A percentile compares a stretch with the other conserved stretches of the same genome.
Evolutionary conservation across 495 filamentous ascomycete species (phyloP).

Genomic region (Umbilicaria muhlenbergii): DNA sequence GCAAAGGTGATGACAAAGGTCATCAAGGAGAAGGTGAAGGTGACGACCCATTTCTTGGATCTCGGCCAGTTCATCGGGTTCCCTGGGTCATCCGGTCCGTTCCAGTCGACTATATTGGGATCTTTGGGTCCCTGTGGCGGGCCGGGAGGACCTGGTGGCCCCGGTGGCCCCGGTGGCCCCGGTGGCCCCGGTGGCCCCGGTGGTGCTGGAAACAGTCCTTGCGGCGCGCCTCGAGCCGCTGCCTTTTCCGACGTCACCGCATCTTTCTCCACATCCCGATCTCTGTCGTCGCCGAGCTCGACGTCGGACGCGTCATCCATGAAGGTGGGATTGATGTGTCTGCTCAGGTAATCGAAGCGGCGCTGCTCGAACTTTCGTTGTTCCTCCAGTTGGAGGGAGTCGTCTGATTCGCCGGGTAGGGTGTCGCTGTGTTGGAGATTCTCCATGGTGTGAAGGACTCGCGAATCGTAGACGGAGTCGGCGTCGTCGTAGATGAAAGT

Average conservation of each 20-base stretch:
- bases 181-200: no score
- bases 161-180: conserved; percentile 15
- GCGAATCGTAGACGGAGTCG: no score
- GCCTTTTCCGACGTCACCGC: neutral
- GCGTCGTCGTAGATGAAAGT: no score
- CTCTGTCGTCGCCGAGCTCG: neutral
- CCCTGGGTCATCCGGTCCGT: conserved; percentile 47
- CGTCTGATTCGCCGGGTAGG: no score
- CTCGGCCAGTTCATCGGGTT: conserved; percentile 56
- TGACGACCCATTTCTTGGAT: conserved; percentile 52
- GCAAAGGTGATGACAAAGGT: conserved; percentile 46
- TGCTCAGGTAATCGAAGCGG: no score
- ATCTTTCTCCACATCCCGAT: conserved; percentile 3
- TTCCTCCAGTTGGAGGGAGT: no score
- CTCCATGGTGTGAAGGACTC: no score
- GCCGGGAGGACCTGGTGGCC: conserved; percentile 8
- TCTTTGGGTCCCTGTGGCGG: neutral
- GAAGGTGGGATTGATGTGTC: no score
- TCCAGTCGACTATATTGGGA: conserved; percentile 27
- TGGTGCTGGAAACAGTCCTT: conserved; percentile 16
- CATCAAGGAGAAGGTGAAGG: conserved; percentile 41
- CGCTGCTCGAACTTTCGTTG: no score
- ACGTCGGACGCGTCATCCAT: no score
- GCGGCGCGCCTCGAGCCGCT: no score
- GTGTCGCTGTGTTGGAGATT: no score